Evolutionary conservation across 1,284 basidiomycete species (phyloP).

Genomic region (Grifola frondosa): DNA sequence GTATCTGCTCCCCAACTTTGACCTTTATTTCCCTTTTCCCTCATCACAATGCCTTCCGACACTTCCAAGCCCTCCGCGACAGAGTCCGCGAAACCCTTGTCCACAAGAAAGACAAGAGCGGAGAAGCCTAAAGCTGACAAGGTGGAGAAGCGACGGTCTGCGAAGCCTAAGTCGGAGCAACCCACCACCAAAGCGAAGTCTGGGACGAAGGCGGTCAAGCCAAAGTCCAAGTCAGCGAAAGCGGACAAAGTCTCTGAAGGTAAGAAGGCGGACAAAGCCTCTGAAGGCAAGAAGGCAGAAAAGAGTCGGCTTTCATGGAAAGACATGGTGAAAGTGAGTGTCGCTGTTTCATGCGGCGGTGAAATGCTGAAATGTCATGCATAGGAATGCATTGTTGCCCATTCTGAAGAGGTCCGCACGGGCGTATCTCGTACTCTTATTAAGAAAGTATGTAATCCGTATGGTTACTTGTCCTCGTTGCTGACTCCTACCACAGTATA

Average conservation of each 20-base stretch:
- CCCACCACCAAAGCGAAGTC: conserved; percentile 40
- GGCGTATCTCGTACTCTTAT: conserved; percentile 90
- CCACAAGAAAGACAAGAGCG: conserved; percentile 10
- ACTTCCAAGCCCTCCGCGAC: conserved; percentile 13
- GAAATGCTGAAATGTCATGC: conserved; percentile 9
- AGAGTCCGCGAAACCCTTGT: conserved; percentile 18
- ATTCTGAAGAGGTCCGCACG: conserved; percentile 73
- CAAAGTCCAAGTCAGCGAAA: conserved; percentile 25
- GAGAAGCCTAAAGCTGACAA: conserved; percentile 19
- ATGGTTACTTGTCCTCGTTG: conserved; percentile 1
- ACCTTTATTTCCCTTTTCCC: conserved; percentile 1
- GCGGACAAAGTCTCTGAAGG: conserved; percentile 34
- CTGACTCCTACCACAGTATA: too few species aligned
- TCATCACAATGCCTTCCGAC: conserved; percentile 19
- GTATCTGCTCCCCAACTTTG: conserved; percentile 8
- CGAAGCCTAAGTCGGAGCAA: conserved; percentile 15
- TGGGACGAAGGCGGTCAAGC: conserved; percentile 33
- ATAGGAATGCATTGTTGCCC: conserved; percentile 78
- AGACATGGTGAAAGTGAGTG: conserved; percentile 74
- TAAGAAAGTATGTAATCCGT: conserved; percentile 65
- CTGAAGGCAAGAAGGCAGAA: conserved; percentile 30
- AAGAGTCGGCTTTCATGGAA: conserved; percentile 64
- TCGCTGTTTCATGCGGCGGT: background rate
- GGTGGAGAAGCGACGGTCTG: conserved; percentile 15
- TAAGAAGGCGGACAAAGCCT: conserved; percentile 24